A percentile compares a stretch with the other conserved stretches of the same genome.
phyloP scores from a whole-genome alignment of 2,329 filamentous ascomycete genomes.

The Ascosphaera aggregata region DNA sequence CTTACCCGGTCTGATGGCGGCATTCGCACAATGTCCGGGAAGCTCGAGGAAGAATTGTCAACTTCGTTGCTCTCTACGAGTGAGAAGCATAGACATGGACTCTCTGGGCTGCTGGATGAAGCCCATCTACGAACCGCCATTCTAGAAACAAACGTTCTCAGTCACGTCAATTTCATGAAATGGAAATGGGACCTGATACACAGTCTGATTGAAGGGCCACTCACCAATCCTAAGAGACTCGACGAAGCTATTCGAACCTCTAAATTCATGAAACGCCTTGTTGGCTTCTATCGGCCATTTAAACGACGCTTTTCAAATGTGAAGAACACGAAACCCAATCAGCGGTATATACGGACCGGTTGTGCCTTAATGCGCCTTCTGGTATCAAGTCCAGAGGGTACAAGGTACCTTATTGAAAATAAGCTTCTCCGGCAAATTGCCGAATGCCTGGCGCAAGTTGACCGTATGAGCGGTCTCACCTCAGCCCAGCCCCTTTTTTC shows the following conservation, averaged over 20 bases:
- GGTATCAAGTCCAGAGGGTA: slow-evolving; percentile 64
- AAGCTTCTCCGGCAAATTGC: slow-evolving; percentile 85
- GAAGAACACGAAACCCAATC: slow-evolving; percentile 74
- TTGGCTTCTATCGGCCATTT: slow-evolving; percentile 91
- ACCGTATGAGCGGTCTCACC: slow-evolving; percentile 51
- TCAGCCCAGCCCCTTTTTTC: slow-evolving; percentile 70
- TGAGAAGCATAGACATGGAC: slow-evolving; percentile 29
- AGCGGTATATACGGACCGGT: slow-evolving; percentile 78
- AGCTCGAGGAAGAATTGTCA: slow-evolving; percentile 22
- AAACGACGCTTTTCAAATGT: slow-evolving; percentile 87
- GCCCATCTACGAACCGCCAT: slow-evolving; percentile 37
- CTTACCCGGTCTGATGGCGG: slow-evolving; percentile 51
- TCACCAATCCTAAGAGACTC: slow-evolving; percentile 73
- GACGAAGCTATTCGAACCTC: slow-evolving; percentile 88
- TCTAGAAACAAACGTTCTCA: slow-evolving; percentile 57
- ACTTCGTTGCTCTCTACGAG: slow-evolving; percentile 16
- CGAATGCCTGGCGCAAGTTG: slow-evolving; percentile 86
- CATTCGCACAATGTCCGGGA: slow-evolving; percentile 15
- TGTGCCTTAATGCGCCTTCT: slow-evolving; percentile 74
- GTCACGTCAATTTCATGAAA: slow-evolving; percentile 74
- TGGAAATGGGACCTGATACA: slow-evolving; percentile 96
- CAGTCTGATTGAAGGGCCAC: slow-evolving; percentile 73
- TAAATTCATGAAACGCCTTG: slow-evolving; percentile 84
- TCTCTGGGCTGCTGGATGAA: slow-evolving; percentile 39
- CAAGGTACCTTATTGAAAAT: slow-evolving; percentile 68